phyloP scores from a whole-genome alignment of 306 rosid genomes.

The Ceratonia siliqua region DNA sequence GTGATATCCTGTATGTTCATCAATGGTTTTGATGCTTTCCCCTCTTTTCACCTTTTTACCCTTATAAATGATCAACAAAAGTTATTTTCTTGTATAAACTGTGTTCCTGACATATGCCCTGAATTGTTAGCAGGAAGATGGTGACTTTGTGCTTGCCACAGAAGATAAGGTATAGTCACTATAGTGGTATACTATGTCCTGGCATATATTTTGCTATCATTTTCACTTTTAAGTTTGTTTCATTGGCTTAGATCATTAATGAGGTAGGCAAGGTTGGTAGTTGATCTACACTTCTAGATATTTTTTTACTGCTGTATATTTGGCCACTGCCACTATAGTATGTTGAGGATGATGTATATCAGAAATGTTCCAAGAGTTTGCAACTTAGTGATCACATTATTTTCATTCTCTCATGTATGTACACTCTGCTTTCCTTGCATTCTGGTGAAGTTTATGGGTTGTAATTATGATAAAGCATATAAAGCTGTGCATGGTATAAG shows the following conservation, averaged over 20 bases:
- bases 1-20: neutral
- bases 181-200: constrained; percentile 3
- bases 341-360: neutral
- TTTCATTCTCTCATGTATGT: constrained; percentile 8
- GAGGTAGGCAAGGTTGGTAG: constrained; percentile 15
- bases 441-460: neutral
- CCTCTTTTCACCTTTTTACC: neutral
- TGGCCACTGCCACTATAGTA: neutral
- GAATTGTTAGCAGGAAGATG: constrained; percentile 73
- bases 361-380: constrained; percentile 1
- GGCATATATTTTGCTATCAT: constrained; percentile 13
- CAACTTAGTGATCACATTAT: neutral
- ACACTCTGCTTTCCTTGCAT: constrained; percentile 12
- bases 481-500: constrained; percentile 4
- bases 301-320: neutral
- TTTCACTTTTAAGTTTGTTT: constrained; percentile 19
- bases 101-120: constrained; percentile 39
- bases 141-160: constrained; percentile 72
- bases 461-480: neutral
- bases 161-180: constrained; percentile 94
- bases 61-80: neutral
- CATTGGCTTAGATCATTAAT: constrained; percentile 21
- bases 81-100: constrained; percentile 5
- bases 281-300: constrained; percentile 1
- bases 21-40: neutral